A percentile compares a stretch with the other conserved stretches of the same genome.
phyloP scores from a whole-genome alignment of 768 basidiomycete species.

The Xanthoconium stramineum region DNA sequence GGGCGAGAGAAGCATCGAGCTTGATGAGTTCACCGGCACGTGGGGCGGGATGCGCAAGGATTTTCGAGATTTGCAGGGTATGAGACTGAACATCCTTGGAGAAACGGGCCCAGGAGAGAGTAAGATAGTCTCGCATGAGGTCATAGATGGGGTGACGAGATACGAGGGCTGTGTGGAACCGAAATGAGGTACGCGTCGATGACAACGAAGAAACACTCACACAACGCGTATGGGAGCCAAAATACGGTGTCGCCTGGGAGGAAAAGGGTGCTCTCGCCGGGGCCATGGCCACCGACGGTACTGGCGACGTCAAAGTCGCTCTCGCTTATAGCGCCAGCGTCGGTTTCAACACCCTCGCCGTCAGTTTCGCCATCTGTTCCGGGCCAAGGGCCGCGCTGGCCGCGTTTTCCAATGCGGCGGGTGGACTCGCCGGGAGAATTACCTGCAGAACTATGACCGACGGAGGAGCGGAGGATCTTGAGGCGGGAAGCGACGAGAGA shows the following conservation, averaged over 20 bases:
- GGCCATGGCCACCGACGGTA: constrained; percentile 68
- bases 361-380: constrained; percentile 69
- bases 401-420: constrained; percentile 57
- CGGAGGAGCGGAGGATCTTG: constrained; percentile 58
- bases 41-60: constrained; percentile 82
- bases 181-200: constrained; percentile 8
- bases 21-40: constrained; percentile 84
- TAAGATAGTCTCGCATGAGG: constrained; percentile 91
- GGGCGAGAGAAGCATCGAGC: constrained; percentile 75
- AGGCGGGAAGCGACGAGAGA: constrained; percentile 66
- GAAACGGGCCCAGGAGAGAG: constrained; percentile 93
- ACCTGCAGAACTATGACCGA: constrained; percentile 38
- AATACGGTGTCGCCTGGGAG: constrained; percentile 88
- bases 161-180: constrained; percentile 59
- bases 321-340: constrained; percentile 74
- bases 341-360: constrained; percentile 66
- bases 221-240: constrained; percentile 92
- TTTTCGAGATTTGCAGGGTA: constrained; percentile 85
- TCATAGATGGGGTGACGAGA: constrained; percentile 94
- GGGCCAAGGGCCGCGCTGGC: constrained; percentile 70
- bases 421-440: constrained; percentile 50
- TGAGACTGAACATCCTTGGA: constrained; percentile 93
- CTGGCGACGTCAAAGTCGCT: constrained; percentile 85
- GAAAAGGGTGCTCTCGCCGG: constrained; percentile 86
- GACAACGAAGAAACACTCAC: constrained; percentile 42